phyloP scores from a whole-genome alignment of 2,329 filamentous ascomycete genomes.

The Aspergillus texensis region DNA sequence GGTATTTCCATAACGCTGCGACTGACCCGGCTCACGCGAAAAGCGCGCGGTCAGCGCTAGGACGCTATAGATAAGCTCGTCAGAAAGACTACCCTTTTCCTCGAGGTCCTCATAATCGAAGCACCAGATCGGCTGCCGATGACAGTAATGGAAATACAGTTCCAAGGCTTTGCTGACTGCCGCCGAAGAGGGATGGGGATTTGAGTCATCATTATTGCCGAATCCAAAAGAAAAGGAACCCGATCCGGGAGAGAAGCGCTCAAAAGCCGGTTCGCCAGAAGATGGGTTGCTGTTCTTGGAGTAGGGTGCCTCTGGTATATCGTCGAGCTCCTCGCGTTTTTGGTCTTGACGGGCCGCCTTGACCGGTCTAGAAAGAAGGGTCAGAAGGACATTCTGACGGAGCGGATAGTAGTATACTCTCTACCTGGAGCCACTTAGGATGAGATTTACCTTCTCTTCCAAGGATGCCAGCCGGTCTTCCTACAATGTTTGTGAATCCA shows the following conservation, averaged over 20 bases:
- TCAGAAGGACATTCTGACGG: conserved; percentile 15
- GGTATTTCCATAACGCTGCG: conserved; percentile 43
- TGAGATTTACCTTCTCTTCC: conserved; percentile 56
- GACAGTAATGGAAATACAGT: conserved; percentile 41
- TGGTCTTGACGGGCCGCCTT: conserved; percentile 11
- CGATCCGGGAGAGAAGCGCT: conserved; percentile 11
- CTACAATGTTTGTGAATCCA: conserved; percentile 31
- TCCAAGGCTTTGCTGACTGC: conserved; percentile 31
- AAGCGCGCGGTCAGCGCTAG: conserved; percentile 37
- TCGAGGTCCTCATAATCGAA: conserved; percentile 38
- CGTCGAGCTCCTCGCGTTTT: conserved; percentile 12
- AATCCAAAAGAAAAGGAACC: conserved; percentile 26
- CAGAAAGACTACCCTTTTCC: conserved; percentile 28
- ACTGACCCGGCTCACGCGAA: conserved; percentile 30
- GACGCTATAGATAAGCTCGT: conserved; percentile 39
- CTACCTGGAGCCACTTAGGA: conserved; percentile 49
- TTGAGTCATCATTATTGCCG: conserved; percentile 28
- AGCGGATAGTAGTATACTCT: background rate
- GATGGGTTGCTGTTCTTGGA: conserved; percentile 21
- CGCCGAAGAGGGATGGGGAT: conserved; percentile 24
- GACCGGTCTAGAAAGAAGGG: conserved; percentile 11
- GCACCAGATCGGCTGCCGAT: conserved; percentile 43
- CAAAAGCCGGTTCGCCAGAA: conserved; percentile 21
- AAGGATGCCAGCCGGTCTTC: conserved; percentile 55
- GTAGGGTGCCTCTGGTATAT: conserved; percentile 20